A percentile compares a stretch with the other conserved stretches of the same genome.
Evolutionary conservation across 805 yeast species (phyloP).

Genomic region (Candida ortonii): DNA sequence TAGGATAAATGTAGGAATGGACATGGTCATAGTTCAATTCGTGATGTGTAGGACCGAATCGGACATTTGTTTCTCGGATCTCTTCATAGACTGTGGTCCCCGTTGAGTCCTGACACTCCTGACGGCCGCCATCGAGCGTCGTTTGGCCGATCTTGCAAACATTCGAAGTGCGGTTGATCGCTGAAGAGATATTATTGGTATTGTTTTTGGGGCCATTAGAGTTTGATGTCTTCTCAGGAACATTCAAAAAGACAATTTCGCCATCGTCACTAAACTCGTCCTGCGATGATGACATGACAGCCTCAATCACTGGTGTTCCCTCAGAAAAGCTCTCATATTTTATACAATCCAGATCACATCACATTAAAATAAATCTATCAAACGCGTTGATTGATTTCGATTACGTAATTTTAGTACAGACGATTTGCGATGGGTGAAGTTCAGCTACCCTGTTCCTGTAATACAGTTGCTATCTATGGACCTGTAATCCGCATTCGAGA

Average conservation of each 20-base stretch:
- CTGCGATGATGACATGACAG: slow-evolving; percentile 17
- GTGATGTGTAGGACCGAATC: slow-evolving; percentile 47
- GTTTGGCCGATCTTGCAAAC: slow-evolving; percentile 22
- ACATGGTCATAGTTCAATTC: slow-evolving; percentile 40
- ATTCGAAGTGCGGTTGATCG: slow-evolving; percentile 20
- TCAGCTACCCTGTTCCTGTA: too few relatives aligned
- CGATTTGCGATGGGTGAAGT: too few relatives aligned
- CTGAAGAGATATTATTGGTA: slow-evolving; percentile 4
- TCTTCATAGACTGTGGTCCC: slow-evolving; percentile 26
- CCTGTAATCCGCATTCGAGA: slow-evolving; percentile 2
- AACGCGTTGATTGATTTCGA: too few relatives aligned
- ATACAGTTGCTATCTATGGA: too few relatives aligned
- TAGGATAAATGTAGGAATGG: slow-evolving; percentile 70
- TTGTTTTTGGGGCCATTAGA: background rate
- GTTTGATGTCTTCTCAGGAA: slow-evolving; percentile 2
- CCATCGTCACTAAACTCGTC: slow-evolving; percentile 28
- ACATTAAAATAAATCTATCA: too few relatives aligned
- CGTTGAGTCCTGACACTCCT: slow-evolving; percentile 12
- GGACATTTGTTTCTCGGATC: slow-evolving; percentile 23
- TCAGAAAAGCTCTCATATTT: too few relatives aligned
- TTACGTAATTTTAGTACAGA: too few relatives aligned
- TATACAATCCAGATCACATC: too few relatives aligned
- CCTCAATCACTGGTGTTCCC: too few relatives aligned
- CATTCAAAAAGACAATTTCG: slow-evolving; percentile 18
- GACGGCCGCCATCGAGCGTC: slow-evolving; percentile 25